Base-by-base conservation (phyloP, 805 yeast genomes). In the Saccharomycopsis javanensis region DNA sequence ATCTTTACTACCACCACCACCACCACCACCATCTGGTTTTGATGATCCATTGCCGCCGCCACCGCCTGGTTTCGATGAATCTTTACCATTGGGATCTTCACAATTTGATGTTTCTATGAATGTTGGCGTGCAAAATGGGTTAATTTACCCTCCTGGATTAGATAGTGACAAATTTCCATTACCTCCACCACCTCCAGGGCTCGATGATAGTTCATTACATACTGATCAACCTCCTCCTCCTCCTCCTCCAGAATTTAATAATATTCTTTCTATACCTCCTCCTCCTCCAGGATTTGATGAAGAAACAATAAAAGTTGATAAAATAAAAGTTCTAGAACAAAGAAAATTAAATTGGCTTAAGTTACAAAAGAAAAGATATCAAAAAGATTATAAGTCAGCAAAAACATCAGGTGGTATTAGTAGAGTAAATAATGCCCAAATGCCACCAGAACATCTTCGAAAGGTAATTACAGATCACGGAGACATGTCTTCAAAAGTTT, bases 361-460 rank as follows among this genome's bases (percentile, higher is more conserved):
- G 56, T 51, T 79, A 1, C 96, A 86, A 63, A 86, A 85, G 65
- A 68, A 67, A 46, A 71, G 86, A 58, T 85, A 76, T 66, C 70
- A 75, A 18, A 74, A 72, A 25, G 55, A 46, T 55, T 45, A 63
- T 53, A 61, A 65, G 34, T 60, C 64, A 10, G 60, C 66, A 54
- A 63, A 65, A 57, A 64, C 68, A 58, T 74, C 79, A 35, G 76
- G 84, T 13, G 71, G 73, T 50, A 81, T 82, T 10, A 18, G 27
- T 18, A 81, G 78, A 53, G 76, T 86, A 0, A 77, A 77, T 10
- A 87, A 87, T 65, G 77, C 82, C 1, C 90, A 88, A 62, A 85
- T 91, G 90, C 97, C 97, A 0, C 95, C 96, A 0, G 96, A 91
- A 65, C 97, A 91, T 71, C 71, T 92, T 25, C 76, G 99, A 50